Conservation (phyloP, 2,329 filamentous ascomycete species). For the Calonectria pseudoreteaudii region DNA sequence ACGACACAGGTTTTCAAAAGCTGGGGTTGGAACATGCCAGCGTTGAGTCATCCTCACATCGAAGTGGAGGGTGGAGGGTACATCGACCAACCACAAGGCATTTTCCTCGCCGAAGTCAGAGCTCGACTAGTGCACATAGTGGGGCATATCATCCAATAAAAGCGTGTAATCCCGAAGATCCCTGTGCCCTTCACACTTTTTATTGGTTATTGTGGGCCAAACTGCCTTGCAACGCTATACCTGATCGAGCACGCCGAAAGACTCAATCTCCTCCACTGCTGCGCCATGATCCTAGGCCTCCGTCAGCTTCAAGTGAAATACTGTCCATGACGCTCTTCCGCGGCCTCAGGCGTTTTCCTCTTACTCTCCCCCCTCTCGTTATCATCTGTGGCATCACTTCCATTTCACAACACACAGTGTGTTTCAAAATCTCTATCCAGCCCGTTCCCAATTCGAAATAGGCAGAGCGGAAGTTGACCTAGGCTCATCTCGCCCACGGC, state of each 20-base stretch:
- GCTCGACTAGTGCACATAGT: constrained; percentile 40
- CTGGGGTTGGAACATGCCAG: constrained; percentile 36
- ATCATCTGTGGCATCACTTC: constrained; percentile 12
- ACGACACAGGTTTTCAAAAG: constrained; percentile 25
- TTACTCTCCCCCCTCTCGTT: constrained; percentile 30
- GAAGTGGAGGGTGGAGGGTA: constrained; percentile 22
- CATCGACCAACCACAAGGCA: constrained; percentile 49
- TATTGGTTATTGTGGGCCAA: constrained; percentile 43
- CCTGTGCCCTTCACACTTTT: neutral
- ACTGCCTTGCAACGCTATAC: constrained; percentile 46
- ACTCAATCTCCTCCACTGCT: constrained; percentile 51
- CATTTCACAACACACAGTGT: neutral
- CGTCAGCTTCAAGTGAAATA: constrained; percentile 50
- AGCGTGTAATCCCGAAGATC: constrained; percentile 10
- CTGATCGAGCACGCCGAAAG: constrained; percentile 58
- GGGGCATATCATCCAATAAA: constrained; percentile 46
- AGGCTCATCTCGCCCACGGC: constrained; percentile 8
- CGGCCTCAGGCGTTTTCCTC: constrained; percentile 48
- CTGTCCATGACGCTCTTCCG: constrained; percentile 47
- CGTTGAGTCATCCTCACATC: constrained; percentile 48
- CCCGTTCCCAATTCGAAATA: neutral
- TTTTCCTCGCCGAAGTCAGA: constrained; percentile 50
- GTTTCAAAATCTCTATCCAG: neutral
- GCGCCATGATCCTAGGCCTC: constrained; percentile 43
- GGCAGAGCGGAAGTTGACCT: constrained; percentile 20